phyloP scores from a whole-genome alignment of 2,329 filamentous ascomycete species.

The Aspergillus alliaceus region DNA sequence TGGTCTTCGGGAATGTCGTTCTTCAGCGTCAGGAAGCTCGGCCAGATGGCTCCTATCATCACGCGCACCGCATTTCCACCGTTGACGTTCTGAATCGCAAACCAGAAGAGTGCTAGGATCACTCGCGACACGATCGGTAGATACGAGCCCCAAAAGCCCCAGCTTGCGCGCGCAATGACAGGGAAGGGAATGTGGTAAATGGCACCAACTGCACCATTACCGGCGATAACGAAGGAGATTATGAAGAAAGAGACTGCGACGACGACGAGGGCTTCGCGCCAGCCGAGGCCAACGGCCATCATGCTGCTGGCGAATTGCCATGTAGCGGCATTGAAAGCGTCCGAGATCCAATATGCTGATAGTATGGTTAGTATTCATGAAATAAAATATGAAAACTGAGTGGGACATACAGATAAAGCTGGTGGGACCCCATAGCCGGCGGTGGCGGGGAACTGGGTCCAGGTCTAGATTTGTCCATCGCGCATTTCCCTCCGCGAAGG shows the following conservation, averaged over 20 bases:
- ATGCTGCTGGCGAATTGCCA: conserved; percentile 56
- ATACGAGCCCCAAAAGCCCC: conserved; percentile 60
- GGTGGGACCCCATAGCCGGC: conserved; percentile 48
- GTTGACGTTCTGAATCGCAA: conserved; percentile 66
- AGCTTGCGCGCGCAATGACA: conserved; percentile 56
- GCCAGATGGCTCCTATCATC: conserved; percentile 56
- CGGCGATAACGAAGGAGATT: conserved; percentile 59
- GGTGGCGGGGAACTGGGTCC: conserved; percentile 47
- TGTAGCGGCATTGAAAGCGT: conserved; percentile 54
- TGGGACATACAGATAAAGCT: conserved; percentile 40
- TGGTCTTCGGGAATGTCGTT: conserved; percentile 42
- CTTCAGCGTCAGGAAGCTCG: conserved; percentile 36
- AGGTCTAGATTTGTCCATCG: conserved; percentile 52
- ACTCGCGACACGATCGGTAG: conserved; percentile 55
- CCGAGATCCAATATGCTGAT: conserved; percentile 53
- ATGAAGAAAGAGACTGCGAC: conserved; percentile 54
- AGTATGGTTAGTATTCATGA: too few species aligned
- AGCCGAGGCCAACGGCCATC: conserved; percentile 54
- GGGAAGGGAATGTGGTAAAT: conserved; percentile 58
- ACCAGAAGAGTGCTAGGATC: conserved; percentile 61
- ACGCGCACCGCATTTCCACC: conserved; percentile 56
- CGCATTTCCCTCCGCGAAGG: conserved; percentile 46
- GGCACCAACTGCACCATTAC: conserved; percentile 57
- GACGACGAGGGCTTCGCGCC: conserved; percentile 52
- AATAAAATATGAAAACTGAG: too few species aligned